Conservation (phyloP, 75 land plant genomes). For the Isoetes taiwanensis region DNA sequence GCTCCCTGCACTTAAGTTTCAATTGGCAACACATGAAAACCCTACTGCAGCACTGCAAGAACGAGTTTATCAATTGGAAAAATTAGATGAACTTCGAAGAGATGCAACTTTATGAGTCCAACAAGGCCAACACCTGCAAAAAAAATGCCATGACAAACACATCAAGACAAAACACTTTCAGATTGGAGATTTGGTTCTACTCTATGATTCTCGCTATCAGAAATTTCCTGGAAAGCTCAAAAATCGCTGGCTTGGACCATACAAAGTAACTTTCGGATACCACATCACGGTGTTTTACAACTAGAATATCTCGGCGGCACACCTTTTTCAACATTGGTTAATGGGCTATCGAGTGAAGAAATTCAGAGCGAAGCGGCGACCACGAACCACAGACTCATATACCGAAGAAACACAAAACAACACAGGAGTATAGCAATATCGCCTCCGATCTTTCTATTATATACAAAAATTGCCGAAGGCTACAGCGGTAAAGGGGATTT, state of each 20-base stretch:
- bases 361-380: no score
- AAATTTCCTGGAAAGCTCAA: constrained; percentile 6
- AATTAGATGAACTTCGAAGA: neutral
- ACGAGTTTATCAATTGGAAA: neutral
- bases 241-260: constrained; percentile 3
- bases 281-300: no score
- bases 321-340: no score
- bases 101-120: neutral
- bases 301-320: no score
- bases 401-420: no score
- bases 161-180: neutral
- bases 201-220: neutral
- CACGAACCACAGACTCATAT: no score
- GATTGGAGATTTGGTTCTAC: neutral
- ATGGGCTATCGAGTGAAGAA: no score
- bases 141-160: neutral
- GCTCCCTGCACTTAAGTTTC: neutral
- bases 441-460: no score
- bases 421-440: no score
- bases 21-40: neutral
- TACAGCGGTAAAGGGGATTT: no score
- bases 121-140: neutral
- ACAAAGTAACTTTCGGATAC: neutral
- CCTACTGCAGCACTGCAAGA: neutral
- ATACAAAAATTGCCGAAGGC: no score